Percentiles rank a stretch among this genome's conserved stretches.
Conservation (phyloP, 495 filamentous ascomycete genomes). For the Annulohypoxylon maeteangense region DNA sequence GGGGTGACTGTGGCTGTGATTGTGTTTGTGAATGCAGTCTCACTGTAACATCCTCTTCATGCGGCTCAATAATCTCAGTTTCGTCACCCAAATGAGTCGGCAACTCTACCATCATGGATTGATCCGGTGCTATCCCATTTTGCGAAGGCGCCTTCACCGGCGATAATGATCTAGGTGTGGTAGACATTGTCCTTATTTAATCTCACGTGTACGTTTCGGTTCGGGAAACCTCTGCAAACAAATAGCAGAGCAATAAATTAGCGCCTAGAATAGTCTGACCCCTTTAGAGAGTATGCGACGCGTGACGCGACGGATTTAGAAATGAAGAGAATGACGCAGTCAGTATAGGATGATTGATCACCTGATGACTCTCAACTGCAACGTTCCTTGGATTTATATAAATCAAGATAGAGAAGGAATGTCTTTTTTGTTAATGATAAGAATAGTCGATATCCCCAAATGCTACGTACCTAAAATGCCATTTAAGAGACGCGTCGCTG, state of each 20-base stretch:
- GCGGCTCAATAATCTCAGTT: conserved; percentile 25
- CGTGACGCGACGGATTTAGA: conserved; percentile 33
- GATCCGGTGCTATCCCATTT: conserved; percentile 35
- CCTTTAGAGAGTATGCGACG: conserved; percentile 34
- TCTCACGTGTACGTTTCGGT: neutral
- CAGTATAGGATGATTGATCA: conserved; percentile 13
- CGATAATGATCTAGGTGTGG: conserved; percentile 42
- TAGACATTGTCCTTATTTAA: conserved; percentile 38
- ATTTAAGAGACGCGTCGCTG: conserved; percentile 36
- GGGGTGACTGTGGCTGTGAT: conserved; percentile 41
- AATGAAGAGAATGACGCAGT: conserved; percentile 18
- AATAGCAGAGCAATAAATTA: neutral
- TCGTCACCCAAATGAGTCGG: conserved; percentile 42
- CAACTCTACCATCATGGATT: conserved; percentile 50
- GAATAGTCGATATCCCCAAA: neutral
- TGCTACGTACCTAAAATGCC: conserved; percentile 19
- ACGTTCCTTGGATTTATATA: conserved; percentile 10
- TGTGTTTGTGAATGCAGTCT: conserved; percentile 47
- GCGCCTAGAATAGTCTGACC: conserved; percentile 31
- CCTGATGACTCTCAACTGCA: conserved; percentile 12
- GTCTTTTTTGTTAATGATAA: neutral
- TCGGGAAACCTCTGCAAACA: neutral
- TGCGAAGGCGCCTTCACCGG: conserved; percentile 37
- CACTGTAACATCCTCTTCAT: conserved; percentile 37
- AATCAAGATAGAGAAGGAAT: neutral